Conservation (phyloP, 192 early-diverging fungal genomes). For the Coemansia furcata region DNA sequence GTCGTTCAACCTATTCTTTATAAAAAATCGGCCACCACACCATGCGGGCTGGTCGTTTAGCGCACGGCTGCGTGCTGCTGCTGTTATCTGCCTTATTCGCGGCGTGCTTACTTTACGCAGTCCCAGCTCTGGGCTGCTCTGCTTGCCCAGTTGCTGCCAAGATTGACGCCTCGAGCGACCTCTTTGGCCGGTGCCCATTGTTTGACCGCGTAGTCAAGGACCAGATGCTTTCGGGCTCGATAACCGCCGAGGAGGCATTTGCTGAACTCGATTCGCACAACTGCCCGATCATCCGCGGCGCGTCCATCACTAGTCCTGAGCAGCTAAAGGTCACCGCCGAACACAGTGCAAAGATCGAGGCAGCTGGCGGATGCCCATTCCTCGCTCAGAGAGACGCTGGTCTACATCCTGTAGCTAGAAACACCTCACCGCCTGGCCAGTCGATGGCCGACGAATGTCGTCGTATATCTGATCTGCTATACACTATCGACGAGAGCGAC, state of each 20-base stretch:
- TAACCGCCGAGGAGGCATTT: constrained; percentile 47
- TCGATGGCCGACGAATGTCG: constrained; percentile 54
- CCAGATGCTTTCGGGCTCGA: constrained; percentile 35
- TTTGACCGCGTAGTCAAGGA: constrained; percentile 43
- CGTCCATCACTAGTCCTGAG: constrained; percentile 39
- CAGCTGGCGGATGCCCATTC: constrained; percentile 22
- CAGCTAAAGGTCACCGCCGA: constrained; percentile 37
- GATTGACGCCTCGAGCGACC: neutral
- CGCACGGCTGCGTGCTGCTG: neutral
- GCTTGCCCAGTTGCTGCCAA: neutral
- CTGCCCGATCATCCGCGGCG: constrained; percentile 52
- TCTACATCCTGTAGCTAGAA: constrained; percentile 6
- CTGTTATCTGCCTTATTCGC: neutral
- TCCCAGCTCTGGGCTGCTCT: neutral
- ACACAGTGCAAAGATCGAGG: constrained; percentile 9
- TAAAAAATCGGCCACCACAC: neutral
- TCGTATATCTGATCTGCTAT: constrained; percentile 45
- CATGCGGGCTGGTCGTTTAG: constrained; percentile 4
- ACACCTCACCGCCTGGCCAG: constrained; percentile 20
- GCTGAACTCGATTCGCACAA: constrained; percentile 48
- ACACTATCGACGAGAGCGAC: constrained; percentile 24
- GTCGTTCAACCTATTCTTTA: neutral
- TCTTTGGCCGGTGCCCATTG: constrained; percentile 45
- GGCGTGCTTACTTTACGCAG: neutral
- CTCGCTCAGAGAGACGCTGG: constrained; percentile 23